Base-by-base conservation (phyloP, 495 filamentous ascomycete genomes). In the Friedmanniomyces endolithicus region DNA sequence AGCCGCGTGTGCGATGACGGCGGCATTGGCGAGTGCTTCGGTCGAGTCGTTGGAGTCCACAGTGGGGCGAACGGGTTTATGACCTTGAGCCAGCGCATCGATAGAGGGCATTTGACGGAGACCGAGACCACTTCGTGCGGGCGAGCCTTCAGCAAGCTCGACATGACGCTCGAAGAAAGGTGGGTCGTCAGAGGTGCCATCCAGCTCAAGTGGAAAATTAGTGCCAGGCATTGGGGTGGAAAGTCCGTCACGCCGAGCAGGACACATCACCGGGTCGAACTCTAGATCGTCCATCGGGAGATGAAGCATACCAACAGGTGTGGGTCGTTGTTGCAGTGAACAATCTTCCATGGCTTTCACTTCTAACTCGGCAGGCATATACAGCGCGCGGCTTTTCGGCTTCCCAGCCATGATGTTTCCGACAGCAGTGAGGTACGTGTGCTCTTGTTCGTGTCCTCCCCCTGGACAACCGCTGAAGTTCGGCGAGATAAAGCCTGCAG, bases 171-270 rank as follows among this genome's bases (percentile, higher is more conserved):
- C 55, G 31, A 57, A 57, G 29, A 57, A 12, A 12, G 50, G 11
- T 25, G 37, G 33, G 17, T 25, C 9, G 6, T 46, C 48, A 22
- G 24, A 19, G 27, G 11, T 23, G 24, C 56, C 56, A 41, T 59
- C 56, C 2, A 59, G 1, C 17, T 54, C 50, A 1, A 59, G 48
- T 19, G 43, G 2, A 1, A 59, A n/a, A 16, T 27, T 54, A 6
- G 56, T 59, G 16, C 50, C 51, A 4, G 56, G 56, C 51, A 59
- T 59, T 11, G 56, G 56, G 11, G 56, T 54, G 22, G 50, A 8
- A 6, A 31, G 56, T 22, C 24, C n/a, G 20, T 43, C 24, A 9
- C 29, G 24, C 2, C 11, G 25, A 9, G 19, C n/a, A 7, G 47
- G 44, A 22, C 44, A 31, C 44, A 47, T 6, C 44, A 22, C 19